Percentiles rank a stretch among this genome's conserved stretches.
Evolutionary conservation across 257 asterid species (phyloP).

Genomic region (Ocimum tenuiflorum): DNA sequence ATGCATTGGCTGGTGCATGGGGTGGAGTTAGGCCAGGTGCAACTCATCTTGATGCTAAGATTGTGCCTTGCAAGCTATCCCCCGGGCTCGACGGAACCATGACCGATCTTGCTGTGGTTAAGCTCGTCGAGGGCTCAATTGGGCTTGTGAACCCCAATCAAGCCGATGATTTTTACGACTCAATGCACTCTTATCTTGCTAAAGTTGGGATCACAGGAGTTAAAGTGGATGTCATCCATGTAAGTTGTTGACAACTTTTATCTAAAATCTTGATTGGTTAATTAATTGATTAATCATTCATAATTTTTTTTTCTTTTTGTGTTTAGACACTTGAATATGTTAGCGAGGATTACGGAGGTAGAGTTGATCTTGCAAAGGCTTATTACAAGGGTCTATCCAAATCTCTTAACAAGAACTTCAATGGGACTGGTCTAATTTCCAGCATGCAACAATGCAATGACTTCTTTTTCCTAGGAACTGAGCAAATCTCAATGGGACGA

Average conservation of each 20-base stretch:
- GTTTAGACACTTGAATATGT: constrained; percentile 51
- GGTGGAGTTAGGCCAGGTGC: constrained; percentile 71
- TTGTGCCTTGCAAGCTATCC: constrained; percentile 42
- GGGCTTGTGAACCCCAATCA: constrained; percentile 66
- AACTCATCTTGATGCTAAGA: constrained; percentile 39
- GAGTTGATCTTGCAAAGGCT: constrained; percentile 67
- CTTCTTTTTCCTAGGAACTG: constrained; percentile 64
- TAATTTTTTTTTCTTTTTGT: too few species aligned
- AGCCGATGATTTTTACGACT: constrained; percentile 51
- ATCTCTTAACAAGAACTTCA: constrained; percentile 62
- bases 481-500: constrained; percentile 68
- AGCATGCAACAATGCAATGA: constrained; percentile 86
- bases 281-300: background rate
- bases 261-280: too few species aligned
- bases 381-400: constrained; percentile 57
- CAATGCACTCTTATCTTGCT: constrained; percentile 63
- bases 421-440: constrained; percentile 56
- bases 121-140: constrained; percentile 60
- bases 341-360: constrained; percentile 54
- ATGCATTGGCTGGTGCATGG: constrained; percentile 72
- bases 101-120: constrained; percentile 67
- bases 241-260: constrained; percentile 11
- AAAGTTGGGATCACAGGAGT: constrained; percentile 64
- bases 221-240: constrained; percentile 68
- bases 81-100: constrained; percentile 69